phyloP scores from a whole-genome alignment of 306 rosid species.

The Cicer chorassanicum region DNA sequence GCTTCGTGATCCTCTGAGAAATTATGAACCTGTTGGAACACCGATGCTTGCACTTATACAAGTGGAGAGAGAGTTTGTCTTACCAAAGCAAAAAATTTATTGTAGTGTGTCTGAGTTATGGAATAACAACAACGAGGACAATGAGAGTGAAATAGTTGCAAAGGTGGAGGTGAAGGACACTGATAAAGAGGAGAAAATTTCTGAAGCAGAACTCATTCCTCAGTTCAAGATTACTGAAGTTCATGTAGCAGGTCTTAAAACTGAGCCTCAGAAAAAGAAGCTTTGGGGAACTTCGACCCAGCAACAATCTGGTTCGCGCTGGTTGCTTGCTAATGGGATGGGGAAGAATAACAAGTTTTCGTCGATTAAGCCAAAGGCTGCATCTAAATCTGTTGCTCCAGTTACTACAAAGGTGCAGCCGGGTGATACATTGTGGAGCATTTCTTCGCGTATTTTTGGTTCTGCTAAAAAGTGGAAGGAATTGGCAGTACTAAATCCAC shows the following conservation, averaged over 20 bases:
- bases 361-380: conserved; percentile 63
- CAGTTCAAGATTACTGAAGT: conserved; percentile 84
- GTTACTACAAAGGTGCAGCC: conserved; percentile 68
- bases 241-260: conserved; percentile 76
- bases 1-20: conserved; percentile 88
- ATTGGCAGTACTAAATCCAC: conserved; percentile 63
- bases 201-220: conserved; percentile 66
- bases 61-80: conserved; percentile 87
- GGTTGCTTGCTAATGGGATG: conserved; percentile 93
- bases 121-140: conserved; percentile 53
- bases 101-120: conserved; percentile 58
- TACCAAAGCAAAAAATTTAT: conserved; percentile 79
- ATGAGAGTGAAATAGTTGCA: conserved; percentile 48
- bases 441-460: conserved; percentile 68
- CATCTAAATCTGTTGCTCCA: conserved; percentile 56
- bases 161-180: conserved; percentile 53
- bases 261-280: conserved; percentile 59
- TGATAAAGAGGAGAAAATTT: conserved; percentile 49
- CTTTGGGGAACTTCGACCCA: conserved; percentile 76
- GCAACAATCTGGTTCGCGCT: conserved; percentile 90
- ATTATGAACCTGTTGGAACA: conserved; percentile 85
- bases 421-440: conserved; percentile 88
- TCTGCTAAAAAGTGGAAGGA: conserved; percentile 69
- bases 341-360: conserved; percentile 73
- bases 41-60: conserved; percentile 96